Percentiles rank a stretch among this genome's conserved stretches.
Evolutionary conservation across 495 filamentous ascomycete species (phyloP).

Genomic region (Alectoria sarmentosa): DNA sequence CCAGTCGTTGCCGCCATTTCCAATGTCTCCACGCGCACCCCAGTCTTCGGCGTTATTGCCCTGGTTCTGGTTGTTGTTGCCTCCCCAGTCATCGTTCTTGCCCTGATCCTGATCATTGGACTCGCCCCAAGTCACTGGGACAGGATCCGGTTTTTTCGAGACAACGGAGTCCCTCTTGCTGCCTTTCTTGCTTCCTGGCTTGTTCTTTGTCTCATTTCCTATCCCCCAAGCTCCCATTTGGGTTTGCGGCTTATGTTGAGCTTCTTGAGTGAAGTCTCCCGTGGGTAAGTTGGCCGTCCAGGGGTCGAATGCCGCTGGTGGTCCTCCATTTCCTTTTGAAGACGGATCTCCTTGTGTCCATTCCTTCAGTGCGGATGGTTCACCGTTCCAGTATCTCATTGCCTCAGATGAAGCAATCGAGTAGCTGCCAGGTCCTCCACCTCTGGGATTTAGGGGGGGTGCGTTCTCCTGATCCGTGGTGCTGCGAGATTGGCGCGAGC

Average conservation of each 20-base stretch:
- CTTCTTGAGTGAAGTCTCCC: conserved; percentile 4
- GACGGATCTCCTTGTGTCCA: not conserved
- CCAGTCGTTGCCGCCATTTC: not conserved
- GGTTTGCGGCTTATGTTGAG: not conserved
- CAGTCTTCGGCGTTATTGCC: conserved; percentile 11
- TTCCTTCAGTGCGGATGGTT: not conserved
- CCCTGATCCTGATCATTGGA: not conserved
- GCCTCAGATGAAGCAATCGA: not conserved
- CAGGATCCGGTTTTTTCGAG: not conserved
- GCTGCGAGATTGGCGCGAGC: not conserved
- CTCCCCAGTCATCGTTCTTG: conserved; percentile 1
- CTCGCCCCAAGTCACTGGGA: conserved; percentile 9
- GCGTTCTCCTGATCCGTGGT: not conserved
- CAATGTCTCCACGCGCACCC: not conserved
- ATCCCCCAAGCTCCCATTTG: conserved; percentile 1
- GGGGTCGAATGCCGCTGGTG: conserved; percentile 8
- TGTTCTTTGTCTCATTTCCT: conserved; percentile 1
- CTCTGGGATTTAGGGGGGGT: conserved; percentile 1
- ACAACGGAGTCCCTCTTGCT: not conserved
- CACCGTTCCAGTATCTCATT: conserved; percentile 10
- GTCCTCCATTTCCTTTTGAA: not conserved
- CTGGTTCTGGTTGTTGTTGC: not conserved
- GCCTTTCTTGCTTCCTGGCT: not conserved
- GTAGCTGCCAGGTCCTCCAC: conserved; percentile 14
- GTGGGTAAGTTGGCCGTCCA: conserved; percentile 14